These are phyloP conservation scores for Aspergillus melleus DNA, from an alignment of 2,329 filamentous ascomycete species.

Conservation along the genomic window DNA sequence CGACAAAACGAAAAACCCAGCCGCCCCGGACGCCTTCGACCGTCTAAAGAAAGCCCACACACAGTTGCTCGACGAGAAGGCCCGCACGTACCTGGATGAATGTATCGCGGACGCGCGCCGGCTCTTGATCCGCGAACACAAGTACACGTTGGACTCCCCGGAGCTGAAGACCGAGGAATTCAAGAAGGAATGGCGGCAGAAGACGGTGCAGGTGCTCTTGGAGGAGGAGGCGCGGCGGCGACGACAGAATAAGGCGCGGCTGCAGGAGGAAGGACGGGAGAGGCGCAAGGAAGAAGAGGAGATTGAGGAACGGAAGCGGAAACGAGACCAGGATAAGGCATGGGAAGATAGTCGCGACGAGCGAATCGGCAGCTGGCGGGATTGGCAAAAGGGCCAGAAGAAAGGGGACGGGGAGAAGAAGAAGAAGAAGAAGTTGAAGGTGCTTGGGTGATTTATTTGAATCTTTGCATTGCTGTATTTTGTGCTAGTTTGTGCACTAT, in stretches of 20 bases:
- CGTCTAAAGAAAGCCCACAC: slow-evolving; percentile 92
- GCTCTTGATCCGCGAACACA: slow-evolving; percentile 89
- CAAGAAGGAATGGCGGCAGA: slow-evolving; percentile 81
- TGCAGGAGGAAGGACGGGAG: slow-evolving; percentile 94
- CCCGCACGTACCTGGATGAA: slow-evolving; percentile 83
- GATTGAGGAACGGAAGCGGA: slow-evolving; percentile 74
- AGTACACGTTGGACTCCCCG: slow-evolving; percentile 84
- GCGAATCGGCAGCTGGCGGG: slow-evolving; percentile 89
- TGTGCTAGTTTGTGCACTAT: not conserved
- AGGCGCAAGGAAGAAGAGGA: slow-evolving; percentile 85
- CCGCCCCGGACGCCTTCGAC: slow-evolving; percentile 93
- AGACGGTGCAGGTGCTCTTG: slow-evolving; percentile 83
- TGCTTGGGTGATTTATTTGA: slow-evolving; percentile 38
- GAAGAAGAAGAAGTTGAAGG: slow-evolving; percentile 63
- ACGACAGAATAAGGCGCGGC: slow-evolving; percentile 85
- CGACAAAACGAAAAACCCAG: slow-evolving; percentile 91
- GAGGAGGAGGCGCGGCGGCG: slow-evolving; percentile 86
- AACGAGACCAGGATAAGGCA: slow-evolving; percentile 88
- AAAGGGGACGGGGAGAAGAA: slow-evolving; percentile 51
- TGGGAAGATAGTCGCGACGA: slow-evolving; percentile 93
- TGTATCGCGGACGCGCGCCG: slow-evolving; percentile 94
- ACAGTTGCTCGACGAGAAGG: slow-evolving; percentile 90
- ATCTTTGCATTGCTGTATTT: not conserved
- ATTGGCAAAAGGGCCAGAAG: slow-evolving; percentile 73
- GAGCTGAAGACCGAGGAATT: slow-evolving; percentile 82